Base-by-base conservation (phyloP, 2,329 filamentous ascomycete species). In the Rhytidhysteron rufulum region DNA sequence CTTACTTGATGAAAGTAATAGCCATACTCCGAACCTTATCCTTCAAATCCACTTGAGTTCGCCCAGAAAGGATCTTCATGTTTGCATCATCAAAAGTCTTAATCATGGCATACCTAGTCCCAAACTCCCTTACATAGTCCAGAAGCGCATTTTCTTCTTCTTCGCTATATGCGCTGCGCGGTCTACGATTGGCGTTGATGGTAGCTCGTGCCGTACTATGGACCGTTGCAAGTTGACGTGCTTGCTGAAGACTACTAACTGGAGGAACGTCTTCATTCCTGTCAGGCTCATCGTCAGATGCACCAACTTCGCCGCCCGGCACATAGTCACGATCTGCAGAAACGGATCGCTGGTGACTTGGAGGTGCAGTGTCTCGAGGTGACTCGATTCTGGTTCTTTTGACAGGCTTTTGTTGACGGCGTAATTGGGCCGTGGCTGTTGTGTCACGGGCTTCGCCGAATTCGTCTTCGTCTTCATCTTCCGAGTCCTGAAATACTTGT, bases 21-120 rank as follows among this genome's bases (percentile, higher is more conserved):
- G 66, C 64, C 54, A 71, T 63, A 31, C 59, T 69, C 35, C 65
- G 53, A 10, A 58, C 67, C 44, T 71, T 71, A 33, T 71, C 68
- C 45, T 71, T 71, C 6, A 80, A 44, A 32, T 77, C 73, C 3
- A 78, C 74, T 43, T 81, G 74, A 5, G 58, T 65, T 2, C 78
- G 66, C 4, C 57, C 48, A 9, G 62, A 51, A 16, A 65, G 39
- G 8, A 57, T 32, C 31, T 61, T 57, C 9, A 40, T 24, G 1
- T 49, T 48, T 2, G 43, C 46, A 2, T 33, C 31, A 35, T 64
- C 60, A n/a, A 48, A 25, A 17, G 41, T 31, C 4, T 57, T 30
- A 33, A 85, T 77, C 0, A 38, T 19, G 2, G 74, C 47, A 66
- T 75, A 85, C 8, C 55, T 57, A 4, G 59, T 62, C 1, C 75